Evolutionary conservation across 1,284 basidiomycete species (phyloP).

Genomic region (Ustilago loliicola): DNA sequence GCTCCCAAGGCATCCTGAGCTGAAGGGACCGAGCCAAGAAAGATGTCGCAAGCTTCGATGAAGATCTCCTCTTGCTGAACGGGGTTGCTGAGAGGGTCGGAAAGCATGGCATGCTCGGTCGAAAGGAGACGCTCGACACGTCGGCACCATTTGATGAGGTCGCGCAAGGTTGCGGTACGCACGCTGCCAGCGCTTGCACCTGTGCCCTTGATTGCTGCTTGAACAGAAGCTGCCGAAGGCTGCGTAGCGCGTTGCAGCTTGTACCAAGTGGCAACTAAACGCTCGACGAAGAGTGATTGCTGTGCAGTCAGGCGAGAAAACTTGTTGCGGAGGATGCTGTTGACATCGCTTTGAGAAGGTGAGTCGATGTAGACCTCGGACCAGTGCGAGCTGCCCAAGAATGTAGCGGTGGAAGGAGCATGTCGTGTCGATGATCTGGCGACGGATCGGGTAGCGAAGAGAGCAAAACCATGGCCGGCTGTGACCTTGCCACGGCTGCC

Average conservation of each 20-base stretch:
- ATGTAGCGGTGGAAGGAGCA: conserved; percentile 47
- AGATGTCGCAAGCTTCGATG: conserved; percentile 90
- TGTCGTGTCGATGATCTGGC: conserved; percentile 68
- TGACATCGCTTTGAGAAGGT: conserved; percentile 56
- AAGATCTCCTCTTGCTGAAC: conserved; percentile 89
- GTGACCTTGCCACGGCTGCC: conserved; percentile 69
- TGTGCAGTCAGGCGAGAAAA: conserved; percentile 40
- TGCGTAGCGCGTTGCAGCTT: conserved; percentile 46
- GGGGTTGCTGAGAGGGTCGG: conserved; percentile 75
- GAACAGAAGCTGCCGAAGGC: conserved; percentile 32
- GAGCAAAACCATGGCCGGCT: conserved; percentile 71
- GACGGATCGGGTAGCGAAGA: conserved; percentile 71
- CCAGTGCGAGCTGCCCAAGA: conserved; percentile 79
- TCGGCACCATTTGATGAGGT: conserved; percentile 88
- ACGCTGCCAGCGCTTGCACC: conserved; percentile 35
- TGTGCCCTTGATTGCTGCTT: conserved; percentile 9
- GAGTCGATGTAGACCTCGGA: conserved; percentile 54
- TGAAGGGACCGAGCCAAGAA: conserved; percentile 79
- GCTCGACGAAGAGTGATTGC: conserved; percentile 39
- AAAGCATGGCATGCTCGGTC: conserved; percentile 18
- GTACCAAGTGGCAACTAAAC: conserved; percentile 61
- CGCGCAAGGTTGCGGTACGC: conserved; percentile 77
- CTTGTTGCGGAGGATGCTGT: conserved; percentile 53
- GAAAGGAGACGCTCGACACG: conserved; percentile 77
- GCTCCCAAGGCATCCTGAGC: conserved; percentile 16